Conservation (phyloP, 768 basidiomycete genomes). For the Pleurotus platypus region DNA sequence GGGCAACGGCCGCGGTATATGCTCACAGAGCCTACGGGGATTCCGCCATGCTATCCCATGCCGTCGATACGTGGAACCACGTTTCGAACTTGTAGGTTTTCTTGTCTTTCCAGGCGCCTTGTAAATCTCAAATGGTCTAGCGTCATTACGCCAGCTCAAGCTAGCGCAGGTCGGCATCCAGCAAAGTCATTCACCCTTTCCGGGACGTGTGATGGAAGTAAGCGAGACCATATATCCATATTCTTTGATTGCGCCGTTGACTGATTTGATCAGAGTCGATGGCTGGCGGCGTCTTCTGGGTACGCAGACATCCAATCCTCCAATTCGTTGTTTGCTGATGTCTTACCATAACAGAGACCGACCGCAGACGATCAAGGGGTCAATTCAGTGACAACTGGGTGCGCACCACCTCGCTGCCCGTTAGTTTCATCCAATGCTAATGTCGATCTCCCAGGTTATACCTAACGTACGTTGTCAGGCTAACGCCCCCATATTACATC, state of each 20-base stretch:
- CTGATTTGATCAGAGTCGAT: slow-evolving; percentile 32
- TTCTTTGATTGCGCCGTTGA: not conserved
- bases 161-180: slow-evolving; percentile 30
- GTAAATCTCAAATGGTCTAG: slow-evolving; percentile 17
- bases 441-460: slow-evolving; percentile 26
- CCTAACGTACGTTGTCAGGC: slow-evolving; percentile 24
- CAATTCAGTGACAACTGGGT: slow-evolving; percentile 54
- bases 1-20: slow-evolving; percentile 50
- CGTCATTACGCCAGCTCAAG: slow-evolving; percentile 38
- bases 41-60: slow-evolving; percentile 35
- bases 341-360: slow-evolving; percentile 30
- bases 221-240: slow-evolving; percentile 12
- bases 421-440: not conserved
- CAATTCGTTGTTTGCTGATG: not conserved
- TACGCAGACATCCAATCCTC: slow-evolving; percentile 14
- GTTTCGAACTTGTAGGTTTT: slow-evolving; percentile 40
- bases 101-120: not conserved
- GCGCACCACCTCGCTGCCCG: slow-evolving; percentile 10
- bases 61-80: slow-evolving; percentile 44
- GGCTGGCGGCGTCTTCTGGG: slow-evolving; percentile 58
- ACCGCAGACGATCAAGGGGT: slow-evolving; percentile 35
- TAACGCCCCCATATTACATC: not conserved
- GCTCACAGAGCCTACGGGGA: slow-evolving; percentile 47
- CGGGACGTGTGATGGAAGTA: slow-evolving; percentile 41
- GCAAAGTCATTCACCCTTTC: slow-evolving; percentile 38